These are phyloP conservation scores for Canavalia gladiata DNA, from an alignment of 306 rosid genomes.

Conservation along the genomic window DNA sequence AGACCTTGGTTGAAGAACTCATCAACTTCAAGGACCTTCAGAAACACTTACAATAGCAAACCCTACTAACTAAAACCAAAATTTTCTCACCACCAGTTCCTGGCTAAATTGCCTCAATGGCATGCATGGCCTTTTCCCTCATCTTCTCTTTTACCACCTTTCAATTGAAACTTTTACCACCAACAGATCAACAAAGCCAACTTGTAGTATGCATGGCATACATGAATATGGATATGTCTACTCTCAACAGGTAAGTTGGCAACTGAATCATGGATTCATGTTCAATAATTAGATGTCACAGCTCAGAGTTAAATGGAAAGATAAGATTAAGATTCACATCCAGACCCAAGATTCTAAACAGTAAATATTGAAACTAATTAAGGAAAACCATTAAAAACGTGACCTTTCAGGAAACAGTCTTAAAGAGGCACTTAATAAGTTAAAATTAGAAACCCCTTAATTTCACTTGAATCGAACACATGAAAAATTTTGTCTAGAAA, in stretches of 20 bases:
- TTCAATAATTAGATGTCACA: conserved; percentile 10
- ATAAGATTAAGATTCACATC: conserved; percentile 38
- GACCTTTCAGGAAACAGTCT: conserved; percentile 29
- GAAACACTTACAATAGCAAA: conserved; percentile 20
- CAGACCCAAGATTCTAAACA: conserved; percentile 19
- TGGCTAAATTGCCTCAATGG: not conserved
- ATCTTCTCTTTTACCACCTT: conserved; percentile 1
- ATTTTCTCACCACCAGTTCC: conserved; percentile 8
- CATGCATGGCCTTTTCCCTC: conserved; percentile 39
- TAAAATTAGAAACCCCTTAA: conserved; percentile 43
- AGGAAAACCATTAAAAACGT: conserved; percentile 23
- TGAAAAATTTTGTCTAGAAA: not conserved
- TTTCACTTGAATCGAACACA: conserved; percentile 27
- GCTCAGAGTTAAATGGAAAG: conserved; percentile 23
- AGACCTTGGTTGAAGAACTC: conserved; percentile 21
- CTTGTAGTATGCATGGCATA: conserved; percentile 21
- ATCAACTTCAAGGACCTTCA: conserved; percentile 40
- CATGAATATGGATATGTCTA: not conserved
- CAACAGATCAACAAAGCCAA: conserved; percentile 31
- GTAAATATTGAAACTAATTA: conserved; percentile 36
- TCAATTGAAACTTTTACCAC: conserved; percentile 4
- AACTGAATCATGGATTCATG: conserved; percentile 20
- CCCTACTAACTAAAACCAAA: conserved; percentile 20
- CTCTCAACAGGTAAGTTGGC: conserved; percentile 21
- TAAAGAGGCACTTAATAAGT: conserved; percentile 26